Percentiles rank a stretch among this genome's conserved stretches.
phyloP scores from a whole-genome alignment of 371 early-diverging fungal genomes.

The Mucor piriformis region DNA sequence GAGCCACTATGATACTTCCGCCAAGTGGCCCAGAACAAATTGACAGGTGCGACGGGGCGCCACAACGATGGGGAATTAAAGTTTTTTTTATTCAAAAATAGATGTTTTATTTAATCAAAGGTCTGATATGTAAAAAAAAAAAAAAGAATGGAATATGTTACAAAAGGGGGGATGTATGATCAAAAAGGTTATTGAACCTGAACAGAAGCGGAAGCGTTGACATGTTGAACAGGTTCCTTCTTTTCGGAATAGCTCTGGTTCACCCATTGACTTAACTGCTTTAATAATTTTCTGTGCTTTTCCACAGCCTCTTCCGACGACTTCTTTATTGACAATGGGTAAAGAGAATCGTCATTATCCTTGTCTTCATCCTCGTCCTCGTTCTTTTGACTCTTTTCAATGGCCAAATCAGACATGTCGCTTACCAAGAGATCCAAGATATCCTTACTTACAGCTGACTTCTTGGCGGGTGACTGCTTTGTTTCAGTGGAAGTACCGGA shows the following conservation, averaged over 20 bases:
- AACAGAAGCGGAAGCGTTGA: slow-evolving; percentile 5
- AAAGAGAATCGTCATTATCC: not conserved
- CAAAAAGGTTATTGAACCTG: slow-evolving; percentile 4
- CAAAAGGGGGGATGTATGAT: not conserved
- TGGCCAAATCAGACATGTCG: slow-evolving; percentile 19
- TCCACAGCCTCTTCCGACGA: not conserved
- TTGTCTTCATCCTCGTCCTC: too few relatives aligned
- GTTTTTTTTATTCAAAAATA: too few relatives aligned
- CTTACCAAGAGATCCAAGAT: slow-evolving; percentile 26
- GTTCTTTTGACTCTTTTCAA: slow-evolving; percentile 20
- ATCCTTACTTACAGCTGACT: slow-evolving; percentile 24
- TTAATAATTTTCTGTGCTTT: slow-evolving; percentile 18
- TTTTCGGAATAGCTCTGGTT: slow-evolving; percentile 8
- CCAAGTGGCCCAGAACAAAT: too few relatives aligned
- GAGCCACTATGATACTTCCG: too few relatives aligned
- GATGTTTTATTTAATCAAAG: too few relatives aligned
- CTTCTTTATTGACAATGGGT: not conserved
- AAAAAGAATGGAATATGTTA: not conserved
- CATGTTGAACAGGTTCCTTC: not conserved
- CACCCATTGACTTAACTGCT: slow-evolving; percentile 22
- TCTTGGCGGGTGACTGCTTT: slow-evolving; percentile 16
- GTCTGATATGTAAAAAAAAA: too few relatives aligned
- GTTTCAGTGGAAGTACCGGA: not conserved
- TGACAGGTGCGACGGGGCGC: too few relatives aligned
- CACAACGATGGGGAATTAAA: too few relatives aligned